phyloP scores from a whole-genome alignment of 768 basidiomycete genomes.

The Rhodotorula babjevae region DNA sequence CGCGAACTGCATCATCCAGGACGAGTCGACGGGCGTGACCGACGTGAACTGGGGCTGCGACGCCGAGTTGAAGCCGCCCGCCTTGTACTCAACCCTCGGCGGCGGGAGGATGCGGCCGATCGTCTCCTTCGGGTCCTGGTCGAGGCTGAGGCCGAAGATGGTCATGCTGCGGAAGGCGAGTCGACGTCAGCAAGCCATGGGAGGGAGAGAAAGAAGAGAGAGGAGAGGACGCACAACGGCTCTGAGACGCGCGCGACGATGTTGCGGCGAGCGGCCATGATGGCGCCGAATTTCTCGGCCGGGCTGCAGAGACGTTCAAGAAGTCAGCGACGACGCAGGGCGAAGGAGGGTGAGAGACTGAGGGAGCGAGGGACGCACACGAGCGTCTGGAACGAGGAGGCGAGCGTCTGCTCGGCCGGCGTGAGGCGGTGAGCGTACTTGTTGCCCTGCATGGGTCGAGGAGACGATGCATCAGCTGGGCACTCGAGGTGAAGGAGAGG shows the following conservation, averaged over 20 bases:
- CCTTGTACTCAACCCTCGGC: conserved; percentile 5
- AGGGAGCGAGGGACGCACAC: neutral
- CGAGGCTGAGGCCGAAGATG: conserved; percentile 7
- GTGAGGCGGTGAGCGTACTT: neutral
- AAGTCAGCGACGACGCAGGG: neutral
- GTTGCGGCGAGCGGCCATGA: neutral
- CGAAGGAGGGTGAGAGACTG: too few relatives aligned
- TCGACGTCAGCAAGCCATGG: neutral
- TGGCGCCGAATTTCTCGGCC: neutral
- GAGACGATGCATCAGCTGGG: fast-evolving
- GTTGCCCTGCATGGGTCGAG: neutral
- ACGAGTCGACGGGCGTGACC: neutral
- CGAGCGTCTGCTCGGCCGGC: neutral
- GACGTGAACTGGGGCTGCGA: neutral
- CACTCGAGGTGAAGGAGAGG: too few relatives aligned
- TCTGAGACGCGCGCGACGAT: neutral
- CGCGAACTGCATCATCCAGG: neutral
- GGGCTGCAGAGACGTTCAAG: neutral
- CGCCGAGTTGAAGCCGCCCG: neutral
- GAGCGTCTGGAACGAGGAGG: conserved; percentile 6
- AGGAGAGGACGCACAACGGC: neutral
- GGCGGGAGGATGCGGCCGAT: conserved; percentile 4
- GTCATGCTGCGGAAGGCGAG: neutral
- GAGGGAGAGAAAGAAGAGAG: neutral
- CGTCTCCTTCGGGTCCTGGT: neutral